A percentile compares a stretch with the other conserved stretches of the same genome.
phyloP scores from a whole-genome alignment of 805 yeast genomes.

The Yamadazyma sp. region DNA sequence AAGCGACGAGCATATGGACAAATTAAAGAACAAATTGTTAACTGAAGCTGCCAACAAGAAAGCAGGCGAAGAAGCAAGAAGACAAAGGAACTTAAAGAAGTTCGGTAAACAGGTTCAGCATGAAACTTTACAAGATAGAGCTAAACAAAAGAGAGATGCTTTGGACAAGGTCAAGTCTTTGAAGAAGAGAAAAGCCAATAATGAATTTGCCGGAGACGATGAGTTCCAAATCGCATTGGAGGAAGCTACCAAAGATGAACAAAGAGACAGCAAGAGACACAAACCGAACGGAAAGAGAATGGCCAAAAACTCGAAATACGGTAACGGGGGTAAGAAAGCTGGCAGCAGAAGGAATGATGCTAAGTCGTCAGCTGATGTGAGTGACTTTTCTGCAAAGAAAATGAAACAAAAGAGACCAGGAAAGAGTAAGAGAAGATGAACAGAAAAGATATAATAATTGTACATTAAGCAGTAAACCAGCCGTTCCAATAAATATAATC shows the following conservation, averaged over 20 bases:
- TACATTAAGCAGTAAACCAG: conserved; percentile 1
- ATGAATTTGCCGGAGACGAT: conserved; percentile 69
- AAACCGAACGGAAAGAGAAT: conserved; percentile 64
- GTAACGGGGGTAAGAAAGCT: conserved; percentile 77
- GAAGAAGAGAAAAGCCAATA: conserved; percentile 80
- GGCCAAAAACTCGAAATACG: conserved; percentile 73
- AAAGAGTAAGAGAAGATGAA: conserved; percentile 40
- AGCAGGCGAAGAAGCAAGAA: conserved; percentile 89
- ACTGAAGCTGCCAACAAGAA: conserved; percentile 81
- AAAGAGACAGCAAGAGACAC: conserved; percentile 45
- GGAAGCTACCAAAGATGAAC: conserved; percentile 72
- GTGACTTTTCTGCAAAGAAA: conserved; percentile 53
- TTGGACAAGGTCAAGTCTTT: conserved; percentile 87
- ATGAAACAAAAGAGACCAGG: conserved; percentile 52
- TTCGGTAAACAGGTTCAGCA: conserved; percentile 97
- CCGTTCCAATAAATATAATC: no score
- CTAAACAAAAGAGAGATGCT: conserved; percentile 87
- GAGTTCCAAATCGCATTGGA: conserved; percentile 87
- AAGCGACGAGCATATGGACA: conserved; percentile 97
- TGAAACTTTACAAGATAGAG: conserved; percentile 90
- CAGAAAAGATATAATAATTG: conserved; percentile 9
- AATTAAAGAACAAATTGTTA: conserved; percentile 75
- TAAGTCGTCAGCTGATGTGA: conserved; percentile 64
- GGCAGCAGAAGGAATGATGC: conserved; percentile 72
- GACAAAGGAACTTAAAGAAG: conserved; percentile 92